A percentile compares a stretch with the other conserved stretches of the same genome.
These are phyloP conservation scores for Cytospora chrysosperma DNA, from an alignment of 2,329 filamentous ascomycete genomes.

Conservation along the genomic window DNA sequence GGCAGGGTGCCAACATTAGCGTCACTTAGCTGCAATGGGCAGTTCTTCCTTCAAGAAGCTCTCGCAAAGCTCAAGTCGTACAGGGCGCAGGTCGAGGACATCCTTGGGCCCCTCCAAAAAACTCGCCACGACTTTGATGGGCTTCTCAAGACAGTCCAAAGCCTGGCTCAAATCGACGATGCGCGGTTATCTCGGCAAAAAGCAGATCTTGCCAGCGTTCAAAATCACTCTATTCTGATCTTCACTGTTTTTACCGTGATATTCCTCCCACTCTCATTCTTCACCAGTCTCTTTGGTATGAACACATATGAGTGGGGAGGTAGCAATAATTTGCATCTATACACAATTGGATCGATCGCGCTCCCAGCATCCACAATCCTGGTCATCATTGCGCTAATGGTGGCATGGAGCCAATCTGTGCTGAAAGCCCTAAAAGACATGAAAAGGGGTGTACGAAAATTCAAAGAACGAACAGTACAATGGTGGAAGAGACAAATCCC, in stretches of 20 bases:
- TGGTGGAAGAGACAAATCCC: constrained; percentile 2
- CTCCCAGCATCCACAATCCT: constrained; percentile 10
- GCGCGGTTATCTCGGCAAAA: constrained; percentile 18
- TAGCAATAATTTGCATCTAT: background rate
- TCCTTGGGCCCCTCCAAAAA: constrained; percentile 2
- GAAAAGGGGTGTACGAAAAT: background rate
- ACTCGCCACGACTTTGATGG: constrained; percentile 15
- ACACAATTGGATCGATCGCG: constrained; percentile 14
- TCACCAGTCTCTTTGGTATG: constrained; percentile 26
- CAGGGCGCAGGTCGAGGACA: constrained; percentile 6
- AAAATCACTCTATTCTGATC: constrained; percentile 34
- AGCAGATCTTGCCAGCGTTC: constrained; percentile 20
- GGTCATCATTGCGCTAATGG: background rate
- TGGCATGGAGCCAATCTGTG: constrained; percentile 12
- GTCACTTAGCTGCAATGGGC: constrained; percentile 3
- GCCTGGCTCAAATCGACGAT: constrained; percentile 20
- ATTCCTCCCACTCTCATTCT: constrained; percentile 30
- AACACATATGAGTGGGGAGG: constrained; percentile 27
- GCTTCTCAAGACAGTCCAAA: constrained; percentile 17
- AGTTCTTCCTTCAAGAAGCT: constrained; percentile 4
- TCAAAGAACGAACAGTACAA: background rate
- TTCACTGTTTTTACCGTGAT: constrained; percentile 36
- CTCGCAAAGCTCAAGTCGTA: constrained; percentile 1
- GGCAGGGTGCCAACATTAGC: background rate
- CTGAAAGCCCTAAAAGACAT: background rate